Evolutionary conservation across 495 filamentous ascomycete species (phyloP).

Genomic region (Penicillium maclennaniae): DNA sequence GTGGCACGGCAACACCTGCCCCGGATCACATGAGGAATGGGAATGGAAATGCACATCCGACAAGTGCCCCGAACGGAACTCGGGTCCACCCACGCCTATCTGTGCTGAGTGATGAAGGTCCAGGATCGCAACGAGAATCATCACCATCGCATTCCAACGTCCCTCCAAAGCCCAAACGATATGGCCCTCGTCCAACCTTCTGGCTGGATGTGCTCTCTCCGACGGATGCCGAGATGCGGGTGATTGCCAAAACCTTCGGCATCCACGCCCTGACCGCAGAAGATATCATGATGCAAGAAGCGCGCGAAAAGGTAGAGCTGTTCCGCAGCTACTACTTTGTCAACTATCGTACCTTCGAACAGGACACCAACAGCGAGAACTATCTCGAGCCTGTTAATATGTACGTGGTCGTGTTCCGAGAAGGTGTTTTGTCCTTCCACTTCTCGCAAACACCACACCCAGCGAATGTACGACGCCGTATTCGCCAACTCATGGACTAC

Average conservation of each 20-base stretch:
- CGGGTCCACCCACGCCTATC: conserved; percentile 28
- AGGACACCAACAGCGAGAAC: conserved; percentile 80
- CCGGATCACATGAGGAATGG: background rate
- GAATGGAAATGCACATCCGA: background rate
- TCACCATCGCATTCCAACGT: conserved; percentile 24
- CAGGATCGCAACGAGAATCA: conserved; percentile 24
- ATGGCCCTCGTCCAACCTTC: conserved; percentile 87
- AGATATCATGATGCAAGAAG: conserved; percentile 96
- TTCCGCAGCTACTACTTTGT: conserved; percentile 98
- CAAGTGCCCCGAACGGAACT: background rate
- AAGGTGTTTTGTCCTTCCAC: conserved; percentile 93
- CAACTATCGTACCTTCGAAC: conserved; percentile 95
- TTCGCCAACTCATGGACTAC: conserved; percentile 92
- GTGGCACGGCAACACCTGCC: conserved; percentile 1
- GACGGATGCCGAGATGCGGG: conserved; percentile 88
- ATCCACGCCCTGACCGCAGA: conserved; percentile 94
- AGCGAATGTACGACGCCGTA: conserved; percentile 88
- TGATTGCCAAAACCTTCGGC: conserved; percentile 85
- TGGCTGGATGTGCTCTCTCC: conserved; percentile 93
- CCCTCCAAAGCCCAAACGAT: conserved; percentile 55
- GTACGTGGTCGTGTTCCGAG: conserved; percentile 94
- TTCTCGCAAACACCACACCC: conserved; percentile 91
- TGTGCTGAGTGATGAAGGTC: conserved; percentile 33
- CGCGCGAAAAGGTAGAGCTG: conserved; percentile 95
- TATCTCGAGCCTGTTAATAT: conserved; percentile 96